Base-by-base conservation (phyloP, 805 yeast genomes). In the Torulaspora franciscae region DNA sequence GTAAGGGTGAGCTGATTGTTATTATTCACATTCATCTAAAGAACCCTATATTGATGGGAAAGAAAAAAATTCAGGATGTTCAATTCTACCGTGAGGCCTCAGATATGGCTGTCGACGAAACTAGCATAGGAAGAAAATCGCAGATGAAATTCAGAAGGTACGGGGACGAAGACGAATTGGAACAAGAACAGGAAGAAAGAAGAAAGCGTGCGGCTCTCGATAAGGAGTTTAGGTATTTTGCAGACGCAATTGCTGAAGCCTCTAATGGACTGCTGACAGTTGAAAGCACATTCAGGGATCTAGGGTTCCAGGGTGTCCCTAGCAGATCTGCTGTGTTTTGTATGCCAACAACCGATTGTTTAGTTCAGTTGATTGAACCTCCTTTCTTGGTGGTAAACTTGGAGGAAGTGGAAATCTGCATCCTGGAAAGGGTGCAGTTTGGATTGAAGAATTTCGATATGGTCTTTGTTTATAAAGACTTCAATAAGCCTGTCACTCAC, bases 101-200 rank as follows among this genome's bases (percentile, higher is more conserved):
- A 25, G 99, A 93, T 62, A 85, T 89, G 75, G 81, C 95, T 3
- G 89, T 89, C 58, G 99, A 93, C 67, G 99, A 93, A 68, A 93
- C 99, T 14, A 96, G 97, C 52, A 90, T 88, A 49, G 83, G 96
- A 50, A 83, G 87, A 70, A 81, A 97, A 66, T 78, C 77, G 53
- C 83, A 83, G 66, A 59, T 55, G 49, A 73, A 83, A 54, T 78
- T 77, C 54, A 72, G 93, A 63, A 70, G 93, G 60, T 93, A 93
- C 63, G 99, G 99, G 37, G 99, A 93, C 65, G 99, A 93, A 66
- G 99, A 93, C 66, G 99, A 93, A 69, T 73, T 93, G 52, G 98
- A 93, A 68, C 97, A 91, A 68, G 99, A 93, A 70, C 97, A 91
- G 69, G 98, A 93, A 66, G 99, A 93, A 70, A 82, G 97, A 71